Evolutionary conservation across 805 yeast genomes (phyloP).

Genomic region (Cyberlindnera mrakii): DNA sequence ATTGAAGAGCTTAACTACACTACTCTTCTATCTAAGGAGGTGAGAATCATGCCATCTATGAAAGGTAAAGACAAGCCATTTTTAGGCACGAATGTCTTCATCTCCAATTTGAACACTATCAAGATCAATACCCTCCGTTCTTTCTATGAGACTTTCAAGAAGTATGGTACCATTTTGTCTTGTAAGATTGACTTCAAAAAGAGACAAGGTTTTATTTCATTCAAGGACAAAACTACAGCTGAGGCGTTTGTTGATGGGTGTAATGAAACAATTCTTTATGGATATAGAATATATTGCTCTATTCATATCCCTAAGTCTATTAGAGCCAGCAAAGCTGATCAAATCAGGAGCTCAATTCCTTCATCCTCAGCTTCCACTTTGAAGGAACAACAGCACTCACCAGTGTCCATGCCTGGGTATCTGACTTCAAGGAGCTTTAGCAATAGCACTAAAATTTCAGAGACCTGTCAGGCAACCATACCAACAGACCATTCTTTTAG

Average conservation of each 20-base stretch:
- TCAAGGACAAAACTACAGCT: slow-evolving; percentile 29
- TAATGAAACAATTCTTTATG: slow-evolving; percentile 26
- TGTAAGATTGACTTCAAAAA: slow-evolving; percentile 34
- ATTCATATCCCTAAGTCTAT: slow-evolving; percentile 31
- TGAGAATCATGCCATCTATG: slow-evolving; percentile 51
- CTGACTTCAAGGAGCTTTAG: background rate
- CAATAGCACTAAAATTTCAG: background rate
- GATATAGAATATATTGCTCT: slow-evolving; percentile 30
- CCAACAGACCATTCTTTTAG: background rate
- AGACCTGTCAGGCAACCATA: background rate
- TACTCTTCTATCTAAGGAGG: slow-evolving; percentile 33
- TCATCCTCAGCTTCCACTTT: slow-evolving; percentile 5
- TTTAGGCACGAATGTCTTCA: slow-evolving; percentile 45
- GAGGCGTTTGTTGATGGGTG: slow-evolving; percentile 26
- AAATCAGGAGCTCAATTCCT: background rate
- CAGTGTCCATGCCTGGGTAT: background rate
- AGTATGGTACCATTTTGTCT: slow-evolving; percentile 39
- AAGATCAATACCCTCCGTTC: slow-evolving; percentile 32
- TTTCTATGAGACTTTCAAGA: slow-evolving; percentile 45
- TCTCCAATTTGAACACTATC: slow-evolving; percentile 33
- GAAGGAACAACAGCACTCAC: background rate
- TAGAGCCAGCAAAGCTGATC: slow-evolving; percentile 2
- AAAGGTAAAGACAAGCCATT: slow-evolving; percentile 35
- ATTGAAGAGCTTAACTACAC: slow-evolving; percentile 51
- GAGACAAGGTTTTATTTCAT: slow-evolving; percentile 36